A percentile compares a stretch with the other conserved stretches of the same genome.
These are phyloP conservation scores for Pseudomonodictys pantanalensis DNA, from an alignment of 495 filamentous ascomycete species.

Conservation along the genomic window DNA sequence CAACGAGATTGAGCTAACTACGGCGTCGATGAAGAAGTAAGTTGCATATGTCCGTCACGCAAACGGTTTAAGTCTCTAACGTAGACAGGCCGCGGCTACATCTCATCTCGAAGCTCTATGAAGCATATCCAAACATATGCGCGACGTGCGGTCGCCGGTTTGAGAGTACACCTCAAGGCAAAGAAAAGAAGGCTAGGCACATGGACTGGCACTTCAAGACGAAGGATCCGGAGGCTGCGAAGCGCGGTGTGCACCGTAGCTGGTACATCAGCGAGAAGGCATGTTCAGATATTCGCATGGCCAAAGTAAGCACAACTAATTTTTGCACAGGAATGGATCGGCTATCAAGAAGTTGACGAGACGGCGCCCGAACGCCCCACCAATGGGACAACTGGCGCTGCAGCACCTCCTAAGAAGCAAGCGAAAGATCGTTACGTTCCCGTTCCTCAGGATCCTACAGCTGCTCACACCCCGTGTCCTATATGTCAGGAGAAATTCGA, in stretches of 20 bases:
- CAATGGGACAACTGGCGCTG: constrained; percentile 33
- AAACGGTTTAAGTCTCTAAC: constrained; percentile 37
- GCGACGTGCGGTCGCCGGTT: constrained; percentile 90
- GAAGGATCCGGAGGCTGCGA: constrained; percentile 78
- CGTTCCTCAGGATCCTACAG: constrained; percentile 71
- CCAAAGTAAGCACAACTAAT: constrained; percentile 3
- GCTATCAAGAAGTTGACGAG: constrained; percentile 71
- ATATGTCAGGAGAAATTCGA: constrained; percentile 96
- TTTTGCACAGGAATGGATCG: constrained; percentile 78
- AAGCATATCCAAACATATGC: constrained; percentile 76
- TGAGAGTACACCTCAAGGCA: constrained; percentile 68
- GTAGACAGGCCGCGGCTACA: constrained; percentile 65
- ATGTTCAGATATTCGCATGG: constrained; percentile 37
- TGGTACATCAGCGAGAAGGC: constrained; percentile 94
- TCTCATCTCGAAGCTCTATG: constrained; percentile 70
- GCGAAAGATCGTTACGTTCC: constrained; percentile 72
- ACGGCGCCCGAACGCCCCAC: constrained; percentile 50
- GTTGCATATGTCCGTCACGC: constrained; percentile 5
- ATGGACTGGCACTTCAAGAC: constrained; percentile 98
- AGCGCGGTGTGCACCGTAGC: constrained; percentile 78
- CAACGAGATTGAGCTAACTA: constrained; percentile 65
- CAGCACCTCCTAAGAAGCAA: constrained; percentile 50
- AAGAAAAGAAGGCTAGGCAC: constrained; percentile 82
- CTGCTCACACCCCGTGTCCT: constrained; percentile 72
- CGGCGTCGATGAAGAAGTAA: constrained; percentile 72